Conservation (phyloP, 2,329 filamentous ascomycete species). For the Clarireedia homoeocarpa region DNA sequence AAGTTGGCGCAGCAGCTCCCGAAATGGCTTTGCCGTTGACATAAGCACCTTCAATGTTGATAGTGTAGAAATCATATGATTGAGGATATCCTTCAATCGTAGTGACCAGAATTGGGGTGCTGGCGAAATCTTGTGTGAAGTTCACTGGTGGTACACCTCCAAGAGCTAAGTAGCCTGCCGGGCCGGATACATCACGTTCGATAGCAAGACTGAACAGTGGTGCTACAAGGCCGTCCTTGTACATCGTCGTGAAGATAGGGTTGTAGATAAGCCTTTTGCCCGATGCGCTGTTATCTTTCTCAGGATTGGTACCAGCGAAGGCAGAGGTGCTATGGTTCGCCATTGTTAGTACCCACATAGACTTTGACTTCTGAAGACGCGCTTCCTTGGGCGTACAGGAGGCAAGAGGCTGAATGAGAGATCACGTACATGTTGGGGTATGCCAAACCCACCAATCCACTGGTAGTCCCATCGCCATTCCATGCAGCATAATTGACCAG, state of each 20-base stretch:
- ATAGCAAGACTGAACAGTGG: slow-evolving; percentile 43
- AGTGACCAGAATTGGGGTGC: slow-evolving; percentile 16
- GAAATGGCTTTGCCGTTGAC: slow-evolving; percentile 7
- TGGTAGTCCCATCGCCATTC: slow-evolving; percentile 36
- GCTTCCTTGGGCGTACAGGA: neutral
- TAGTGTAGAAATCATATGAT: slow-evolving; percentile 19
- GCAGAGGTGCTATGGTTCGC: slow-evolving; percentile 21
- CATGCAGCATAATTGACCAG: slow-evolving; percentile 37
- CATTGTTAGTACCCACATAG: too few species aligned
- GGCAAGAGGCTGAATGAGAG: neutral
- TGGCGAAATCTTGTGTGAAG: slow-evolving; percentile 16
- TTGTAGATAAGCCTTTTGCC: slow-evolving; percentile 33
- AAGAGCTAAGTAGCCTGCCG: slow-evolving; percentile 39
- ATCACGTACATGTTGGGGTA: slow-evolving; percentile 35
- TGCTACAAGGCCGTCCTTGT: slow-evolving; percentile 33
- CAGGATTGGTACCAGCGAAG: slow-evolving; percentile 3
- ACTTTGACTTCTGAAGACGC: too few species aligned
- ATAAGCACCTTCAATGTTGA: slow-evolving; percentile 11
- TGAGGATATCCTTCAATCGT: slow-evolving; percentile 14
- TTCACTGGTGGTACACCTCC: slow-evolving; percentile 41
- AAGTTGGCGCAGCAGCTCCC: slow-evolving; percentile 9
- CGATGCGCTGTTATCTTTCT: too few species aligned
- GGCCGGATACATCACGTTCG: slow-evolving; percentile 26
- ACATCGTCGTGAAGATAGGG: slow-evolving; percentile 42
- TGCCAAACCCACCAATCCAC: slow-evolving; percentile 42